Evolutionary conservation across 345 rosid genomes (phyloP).

Genomic region (Cardamine chenopodiifolia): DNA sequence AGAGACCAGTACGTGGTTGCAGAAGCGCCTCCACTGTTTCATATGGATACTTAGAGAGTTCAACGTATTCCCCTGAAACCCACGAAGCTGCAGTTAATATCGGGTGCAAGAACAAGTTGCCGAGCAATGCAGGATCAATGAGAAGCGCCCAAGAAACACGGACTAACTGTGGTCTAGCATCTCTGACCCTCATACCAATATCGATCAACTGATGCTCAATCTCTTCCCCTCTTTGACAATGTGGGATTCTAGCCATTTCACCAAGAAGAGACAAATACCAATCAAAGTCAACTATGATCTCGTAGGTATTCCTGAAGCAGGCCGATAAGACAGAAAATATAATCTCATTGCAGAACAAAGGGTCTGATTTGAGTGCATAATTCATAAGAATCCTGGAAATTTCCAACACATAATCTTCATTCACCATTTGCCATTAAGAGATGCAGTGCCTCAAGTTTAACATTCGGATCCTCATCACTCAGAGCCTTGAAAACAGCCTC

Average conservation of each 20-base stretch:
- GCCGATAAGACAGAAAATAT: conserved; percentile 71
- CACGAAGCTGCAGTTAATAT: conserved; percentile 91
- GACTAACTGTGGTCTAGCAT: conserved; percentile 80
- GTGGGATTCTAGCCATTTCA: conserved; percentile 83
- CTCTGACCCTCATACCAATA: conserved; percentile 84
- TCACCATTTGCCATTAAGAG: conserved; percentile 88
- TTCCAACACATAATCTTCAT: conserved; percentile 73
- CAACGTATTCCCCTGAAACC: conserved; percentile 84
- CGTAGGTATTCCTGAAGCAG: conserved; percentile 70
- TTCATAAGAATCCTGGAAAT: conserved; percentile 74
- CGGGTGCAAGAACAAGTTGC: conserved; percentile 74
- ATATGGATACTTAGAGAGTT: conserved; percentile 62
- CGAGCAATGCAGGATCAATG: conserved; percentile 96
- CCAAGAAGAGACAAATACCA: conserved; percentile 92
- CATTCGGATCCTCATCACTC: conserved; percentile 81
- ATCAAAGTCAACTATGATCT: conserved; percentile 79
- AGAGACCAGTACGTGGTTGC: conserved; percentile 84
- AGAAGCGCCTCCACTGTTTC: conserved; percentile 83
- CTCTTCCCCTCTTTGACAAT: conserved; percentile 83
- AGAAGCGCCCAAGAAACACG: conserved; percentile 70
- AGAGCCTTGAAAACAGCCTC: conserved; percentile 82
- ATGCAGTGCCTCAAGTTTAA: conserved; percentile 73
- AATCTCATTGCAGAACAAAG: conserved; percentile 84
- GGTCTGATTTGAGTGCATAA: conserved; percentile 86
- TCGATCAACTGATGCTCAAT: conserved; percentile 88